phyloP scores from a whole-genome alignment of 768 basidiomycete species.

The Lenzites betulinus region DNA sequence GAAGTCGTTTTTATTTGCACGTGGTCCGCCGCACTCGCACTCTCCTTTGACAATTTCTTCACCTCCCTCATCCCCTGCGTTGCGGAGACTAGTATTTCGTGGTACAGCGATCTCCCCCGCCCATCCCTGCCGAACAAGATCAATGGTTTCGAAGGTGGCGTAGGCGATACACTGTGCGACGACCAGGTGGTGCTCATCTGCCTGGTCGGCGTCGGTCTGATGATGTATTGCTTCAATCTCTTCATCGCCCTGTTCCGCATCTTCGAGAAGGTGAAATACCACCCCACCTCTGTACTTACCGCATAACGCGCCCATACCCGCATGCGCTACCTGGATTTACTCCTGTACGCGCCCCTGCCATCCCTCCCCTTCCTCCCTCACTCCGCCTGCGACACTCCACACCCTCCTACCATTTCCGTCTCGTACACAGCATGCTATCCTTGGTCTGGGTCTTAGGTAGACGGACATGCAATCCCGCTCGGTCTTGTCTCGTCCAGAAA shows the following conservation, averaged over 20 bases:
- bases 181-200: conserved; percentile 76
- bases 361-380: neutral
- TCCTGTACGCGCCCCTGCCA: neutral
- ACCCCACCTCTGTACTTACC: conserved; percentile 21
- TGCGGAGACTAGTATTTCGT: conserved; percentile 54
- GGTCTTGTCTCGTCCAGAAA: neutral
- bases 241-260: conserved; percentile 84
- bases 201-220: conserved; percentile 73
- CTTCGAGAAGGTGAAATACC: conserved; percentile 86
- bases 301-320: neutral
- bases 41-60: conserved; percentile 91
- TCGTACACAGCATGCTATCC: neutral
- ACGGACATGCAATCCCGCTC: neutral
- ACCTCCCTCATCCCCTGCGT: conserved; percentile 83
- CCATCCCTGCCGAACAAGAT: conserved; percentile 45
- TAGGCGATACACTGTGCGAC: conserved; percentile 67
- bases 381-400: conserved; percentile 7
- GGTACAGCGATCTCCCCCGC: conserved; percentile 74
- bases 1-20: conserved; percentile 91
- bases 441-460: too few species aligned
- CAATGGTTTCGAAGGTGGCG: conserved; percentile 49
- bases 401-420: neutral
- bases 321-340: neutral
- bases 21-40: conserved; percentile 89
- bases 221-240: conserved; percentile 83